These are phyloP conservation scores for Chrysanthemum seticuspe DNA, from an alignment of 129 eudicot genomes.

Conservation along the genomic window DNA sequence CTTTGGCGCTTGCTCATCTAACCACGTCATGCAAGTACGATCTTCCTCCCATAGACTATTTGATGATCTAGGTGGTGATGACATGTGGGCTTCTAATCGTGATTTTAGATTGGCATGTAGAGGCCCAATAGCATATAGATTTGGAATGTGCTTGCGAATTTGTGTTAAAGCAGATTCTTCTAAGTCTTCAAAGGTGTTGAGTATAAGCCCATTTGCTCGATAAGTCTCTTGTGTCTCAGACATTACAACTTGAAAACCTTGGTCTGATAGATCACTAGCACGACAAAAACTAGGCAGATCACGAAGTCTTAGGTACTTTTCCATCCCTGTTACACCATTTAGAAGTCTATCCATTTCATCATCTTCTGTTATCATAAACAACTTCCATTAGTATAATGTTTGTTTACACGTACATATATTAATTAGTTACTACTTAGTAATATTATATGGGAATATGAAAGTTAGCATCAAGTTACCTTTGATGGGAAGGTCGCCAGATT, in stretches of 20 bases:
- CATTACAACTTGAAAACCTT: constrained; percentile 9
- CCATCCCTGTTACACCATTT: constrained; percentile 56
- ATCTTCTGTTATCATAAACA: constrained; percentile 24
- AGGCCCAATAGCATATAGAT: constrained; percentile 51
- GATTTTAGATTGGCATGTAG: constrained; percentile 45
- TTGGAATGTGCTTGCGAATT: constrained; percentile 43
- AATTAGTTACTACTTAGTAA: not conserved
- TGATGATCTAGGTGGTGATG: constrained; percentile 23
- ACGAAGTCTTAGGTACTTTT: constrained; percentile 49
- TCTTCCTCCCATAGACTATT: constrained; percentile 53
- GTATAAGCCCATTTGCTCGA: constrained; percentile 42
- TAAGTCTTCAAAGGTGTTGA: constrained; percentile 60
- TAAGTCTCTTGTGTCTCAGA: constrained; percentile 30
- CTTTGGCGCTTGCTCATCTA: constrained; percentile 38
- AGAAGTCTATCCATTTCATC: constrained; percentile 46
- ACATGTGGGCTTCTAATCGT: constrained; percentile 21
- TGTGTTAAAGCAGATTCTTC: constrained; percentile 48
- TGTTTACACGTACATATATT: not conserved
- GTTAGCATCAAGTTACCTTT: constrained; percentile 25
- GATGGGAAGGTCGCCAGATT: constrained; percentile 55
- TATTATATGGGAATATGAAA: no score
- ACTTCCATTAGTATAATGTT: not conserved
- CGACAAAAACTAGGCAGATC: constrained; percentile 51
- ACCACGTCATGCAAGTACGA: constrained; percentile 50
- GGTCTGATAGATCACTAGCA: constrained; percentile 24